Conservation (phyloP, 768 basidiomycete species). For the Tricholoma saponaceum region DNA sequence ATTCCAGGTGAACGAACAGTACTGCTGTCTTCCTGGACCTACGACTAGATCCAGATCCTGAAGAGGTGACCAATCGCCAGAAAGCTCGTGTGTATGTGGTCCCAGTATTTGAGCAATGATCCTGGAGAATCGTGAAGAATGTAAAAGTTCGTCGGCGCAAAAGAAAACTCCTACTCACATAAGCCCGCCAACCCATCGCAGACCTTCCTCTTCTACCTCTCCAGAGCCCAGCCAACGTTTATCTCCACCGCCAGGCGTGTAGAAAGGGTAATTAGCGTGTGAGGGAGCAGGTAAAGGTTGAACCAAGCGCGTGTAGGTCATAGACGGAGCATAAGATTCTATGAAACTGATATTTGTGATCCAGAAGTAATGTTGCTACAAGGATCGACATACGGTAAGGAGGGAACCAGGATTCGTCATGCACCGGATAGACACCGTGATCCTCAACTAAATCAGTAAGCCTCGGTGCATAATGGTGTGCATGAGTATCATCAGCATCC, state of each 20-base stretch:
- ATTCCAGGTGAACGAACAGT: constrained; percentile 64
- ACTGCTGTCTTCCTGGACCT: constrained; percentile 50
- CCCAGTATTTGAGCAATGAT: constrained; percentile 57
- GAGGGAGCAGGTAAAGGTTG: constrained; percentile 53
- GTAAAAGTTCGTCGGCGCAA: background rate
- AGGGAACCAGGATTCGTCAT: constrained; percentile 20
- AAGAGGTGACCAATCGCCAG: constrained; percentile 28
- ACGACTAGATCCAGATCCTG: constrained; percentile 48
- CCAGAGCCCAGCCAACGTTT: constrained; percentile 54
- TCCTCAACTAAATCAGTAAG: constrained; percentile 27
- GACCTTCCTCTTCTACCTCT: constrained; percentile 52
- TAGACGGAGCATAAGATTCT: constrained; percentile 25
- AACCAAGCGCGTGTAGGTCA: constrained; percentile 39
- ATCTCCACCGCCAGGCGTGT: constrained; percentile 67
- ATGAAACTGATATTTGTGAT: constrained; percentile 19
- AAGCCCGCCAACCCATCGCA: constrained; percentile 69
- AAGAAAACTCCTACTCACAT: constrained; percentile 34
- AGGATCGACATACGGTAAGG: constrained; percentile 25
- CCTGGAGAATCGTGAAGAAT: constrained; percentile 31
- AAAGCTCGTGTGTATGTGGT: constrained; percentile 33
- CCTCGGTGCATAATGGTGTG: constrained; percentile 9
- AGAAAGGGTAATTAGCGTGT: constrained; percentile 67
- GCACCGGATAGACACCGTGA: constrained; percentile 42
- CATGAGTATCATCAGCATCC: constrained; percentile 17
- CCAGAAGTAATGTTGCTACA: background rate